Evolutionary conservation across 2,329 filamentous ascomycete species (phyloP), one percentile per base, ranked within the genome.

Genomic region (Nakataea oryzae): DNA sequence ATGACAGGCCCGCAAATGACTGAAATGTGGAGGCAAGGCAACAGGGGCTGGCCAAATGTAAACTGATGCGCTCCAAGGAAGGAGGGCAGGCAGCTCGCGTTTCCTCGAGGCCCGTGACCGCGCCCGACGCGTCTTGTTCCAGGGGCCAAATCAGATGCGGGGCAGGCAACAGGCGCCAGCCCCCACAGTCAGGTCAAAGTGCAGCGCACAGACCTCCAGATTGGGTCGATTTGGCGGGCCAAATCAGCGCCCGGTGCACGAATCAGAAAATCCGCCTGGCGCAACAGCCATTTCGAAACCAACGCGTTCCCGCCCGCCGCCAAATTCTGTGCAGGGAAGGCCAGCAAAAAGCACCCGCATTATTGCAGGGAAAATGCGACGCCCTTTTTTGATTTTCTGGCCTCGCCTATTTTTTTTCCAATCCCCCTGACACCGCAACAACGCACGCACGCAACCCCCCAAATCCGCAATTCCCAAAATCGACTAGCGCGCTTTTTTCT

Each of bases 401-500:
- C 58, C 24, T 27, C 21, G 13, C 26, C 24, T n/a, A n/a, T n/a
- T n/a, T n/a, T n/a, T 14, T 56, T 56, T 27, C 9, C 9, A 17
- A 54, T 54, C 47, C 26, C 27, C 8, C 30, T 12, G 28, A 41
- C 21, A 26, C 29, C 34, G 50, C 34, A 60, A 60, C 47, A 32
- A n/a, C 47, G 47, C 59, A 14, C 27, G 29, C 41, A 41, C n/a
- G 17, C 27, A 54, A 26, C 21, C 59, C 59, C 41, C 21, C 30
- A 62, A 47, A 32, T 32, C 30, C 8, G 4, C 30, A 32, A 62
- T 34, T 24, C 62, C 64, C 59, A 65, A 67, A 66, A 65, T 30
- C 59, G 65, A 64, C 64, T 66, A 64, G 65, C 66, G 65, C 63
- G 21, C 24, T 50, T 30, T 30, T 58, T 62, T 59, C 26, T 29